Evolutionary conservation across 495 filamentous ascomycete species (phyloP).

Genomic region (Aspergillus nanangensis): DNA sequence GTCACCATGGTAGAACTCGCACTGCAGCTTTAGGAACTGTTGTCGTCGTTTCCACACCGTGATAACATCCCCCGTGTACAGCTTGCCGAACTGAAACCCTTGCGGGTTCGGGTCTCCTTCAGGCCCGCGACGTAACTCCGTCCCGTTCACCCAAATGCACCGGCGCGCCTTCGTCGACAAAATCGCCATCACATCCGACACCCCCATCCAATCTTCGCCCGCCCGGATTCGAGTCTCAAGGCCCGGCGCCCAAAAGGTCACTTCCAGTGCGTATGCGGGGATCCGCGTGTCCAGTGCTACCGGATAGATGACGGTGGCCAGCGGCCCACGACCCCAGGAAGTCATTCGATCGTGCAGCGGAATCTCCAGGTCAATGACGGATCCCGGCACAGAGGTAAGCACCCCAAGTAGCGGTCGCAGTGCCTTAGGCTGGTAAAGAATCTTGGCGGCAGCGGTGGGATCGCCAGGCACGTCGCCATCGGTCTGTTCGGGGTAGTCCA

Average conservation of each 20-base stretch:
- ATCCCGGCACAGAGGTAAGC: slow-evolving; percentile 38
- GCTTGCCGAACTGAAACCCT: slow-evolving; percentile 55
- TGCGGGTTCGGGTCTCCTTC: slow-evolving; percentile 42
- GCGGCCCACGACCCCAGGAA: slow-evolving; percentile 66
- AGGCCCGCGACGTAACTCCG: slow-evolving; percentile 43
- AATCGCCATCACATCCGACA: slow-evolving; percentile 53
- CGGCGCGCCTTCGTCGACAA: slow-evolving; percentile 67
- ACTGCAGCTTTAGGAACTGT: slow-evolving; percentile 45
- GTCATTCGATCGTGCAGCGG: slow-evolving; percentile 59
- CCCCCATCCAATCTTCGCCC: slow-evolving; percentile 54
- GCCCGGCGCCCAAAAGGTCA: slow-evolving; percentile 65
- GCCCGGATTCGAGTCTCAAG: slow-evolving; percentile 52
- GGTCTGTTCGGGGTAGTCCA: slow-evolving; percentile 17
- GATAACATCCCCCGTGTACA: slow-evolving; percentile 71
- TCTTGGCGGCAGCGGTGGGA: slow-evolving; percentile 1
- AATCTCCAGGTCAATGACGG: slow-evolving; percentile 52
- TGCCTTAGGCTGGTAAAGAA: slow-evolving; percentile 23
- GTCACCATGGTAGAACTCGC: slow-evolving; percentile 51
- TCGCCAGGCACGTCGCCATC: slow-evolving; percentile 16
- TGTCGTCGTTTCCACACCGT: slow-evolving; percentile 50
- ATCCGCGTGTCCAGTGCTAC: slow-evolving; percentile 59
- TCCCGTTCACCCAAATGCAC: slow-evolving; percentile 71
- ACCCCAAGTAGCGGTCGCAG: slow-evolving; percentile 40
- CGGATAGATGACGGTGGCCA: slow-evolving; percentile 59
- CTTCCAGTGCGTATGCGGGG: slow-evolving; percentile 74